These are phyloP conservation scores for Didymella keratinophila DNA, from an alignment of 2,329 filamentous ascomycete species.

Conservation along the genomic window DNA sequence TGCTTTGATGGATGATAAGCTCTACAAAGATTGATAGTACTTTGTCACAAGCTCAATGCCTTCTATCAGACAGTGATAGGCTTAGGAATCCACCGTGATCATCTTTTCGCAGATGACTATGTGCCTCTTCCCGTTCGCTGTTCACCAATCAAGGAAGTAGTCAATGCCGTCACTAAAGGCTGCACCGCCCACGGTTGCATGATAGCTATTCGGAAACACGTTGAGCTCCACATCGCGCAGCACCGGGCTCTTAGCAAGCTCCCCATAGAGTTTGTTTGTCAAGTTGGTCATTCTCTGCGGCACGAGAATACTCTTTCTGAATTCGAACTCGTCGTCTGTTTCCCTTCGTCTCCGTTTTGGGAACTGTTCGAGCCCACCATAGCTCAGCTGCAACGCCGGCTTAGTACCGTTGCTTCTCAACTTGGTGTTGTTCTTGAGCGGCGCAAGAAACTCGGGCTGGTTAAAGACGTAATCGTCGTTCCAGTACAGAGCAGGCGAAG, in stretches of 20 bases:
- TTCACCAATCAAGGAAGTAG: conserved; percentile 44
- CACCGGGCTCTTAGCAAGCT: conserved; percentile 30
- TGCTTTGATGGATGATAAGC: background rate
- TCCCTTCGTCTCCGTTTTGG: conserved; percentile 38
- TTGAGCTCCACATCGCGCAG: conserved; percentile 40
- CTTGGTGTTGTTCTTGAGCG: conserved; percentile 18
- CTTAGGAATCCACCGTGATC: background rate
- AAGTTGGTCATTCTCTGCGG: conserved; percentile 36
- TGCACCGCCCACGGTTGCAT: conserved; percentile 40
- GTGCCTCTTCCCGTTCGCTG: background rate
- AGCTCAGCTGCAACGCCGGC: conserved; percentile 45
- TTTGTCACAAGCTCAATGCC: background rate
- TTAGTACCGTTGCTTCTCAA: conserved; percentile 22
- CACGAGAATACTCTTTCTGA: conserved; percentile 34
- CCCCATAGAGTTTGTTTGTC: conserved; percentile 33
- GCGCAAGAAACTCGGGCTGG: conserved; percentile 30
- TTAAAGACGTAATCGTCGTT: conserved; percentile 54
- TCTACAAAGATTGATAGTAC: background rate
- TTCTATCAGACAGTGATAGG: background rate
- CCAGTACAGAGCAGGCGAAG: conserved; percentile 60
- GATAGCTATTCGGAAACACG: conserved; percentile 45
- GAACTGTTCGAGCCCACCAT: conserved; percentile 40
- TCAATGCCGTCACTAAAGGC: conserved; percentile 44
- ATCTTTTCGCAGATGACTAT: background rate
- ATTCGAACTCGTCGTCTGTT: conserved; percentile 38